Evolutionary conservation across 805 yeast species (phyloP).

Genomic region (Zygotorulaspora danielsina): DNA sequence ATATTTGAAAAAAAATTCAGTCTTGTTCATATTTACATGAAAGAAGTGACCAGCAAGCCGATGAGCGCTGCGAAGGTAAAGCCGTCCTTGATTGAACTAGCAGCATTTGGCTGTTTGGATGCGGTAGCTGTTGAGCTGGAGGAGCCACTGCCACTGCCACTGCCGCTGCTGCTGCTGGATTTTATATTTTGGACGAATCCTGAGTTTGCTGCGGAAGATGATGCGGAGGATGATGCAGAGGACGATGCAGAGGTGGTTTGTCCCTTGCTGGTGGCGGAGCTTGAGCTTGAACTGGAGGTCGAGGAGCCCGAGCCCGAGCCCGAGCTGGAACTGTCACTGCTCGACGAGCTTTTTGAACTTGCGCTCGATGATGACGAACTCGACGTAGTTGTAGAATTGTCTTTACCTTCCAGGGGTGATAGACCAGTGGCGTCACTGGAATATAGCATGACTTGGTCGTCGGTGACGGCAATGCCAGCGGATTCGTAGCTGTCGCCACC

Average conservation of each 20-base stretch:
- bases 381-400: slow-evolving; percentile 17
- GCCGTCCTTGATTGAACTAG: slow-evolving; percentile 11
- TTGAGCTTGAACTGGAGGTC: neutral
- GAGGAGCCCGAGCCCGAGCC: neutral
- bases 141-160: too few relatives aligned
- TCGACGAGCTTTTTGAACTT: slow-evolving; percentile 7
- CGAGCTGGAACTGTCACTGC: slow-evolving; percentile 11
- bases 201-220: slow-evolving; percentile 10
- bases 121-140: slow-evolving; percentile 7
- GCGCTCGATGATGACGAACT: slow-evolving; percentile 15
- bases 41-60: neutral
- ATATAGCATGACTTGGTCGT: slow-evolving; percentile 57
- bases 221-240: slow-evolving; percentile 6
- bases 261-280: neutral
- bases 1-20: too few relatives aligned
- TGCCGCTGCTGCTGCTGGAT: slow-evolving; percentile 9
- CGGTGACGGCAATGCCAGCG: slow-evolving; percentile 55
- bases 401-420: slow-evolving; percentile 43
- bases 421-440: slow-evolving; percentile 62
- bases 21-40: neutral
- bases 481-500: slow-evolving; percentile 45
- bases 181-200: slow-evolving; percentile 22
- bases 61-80: slow-evolving; percentile 3
- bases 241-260: neutral
- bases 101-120: slow-evolving; percentile 9